Evolutionary conservation across 1,284 basidiomycete genomes (phyloP).

Genomic region (Microbotryomycetes sp.): DNA sequence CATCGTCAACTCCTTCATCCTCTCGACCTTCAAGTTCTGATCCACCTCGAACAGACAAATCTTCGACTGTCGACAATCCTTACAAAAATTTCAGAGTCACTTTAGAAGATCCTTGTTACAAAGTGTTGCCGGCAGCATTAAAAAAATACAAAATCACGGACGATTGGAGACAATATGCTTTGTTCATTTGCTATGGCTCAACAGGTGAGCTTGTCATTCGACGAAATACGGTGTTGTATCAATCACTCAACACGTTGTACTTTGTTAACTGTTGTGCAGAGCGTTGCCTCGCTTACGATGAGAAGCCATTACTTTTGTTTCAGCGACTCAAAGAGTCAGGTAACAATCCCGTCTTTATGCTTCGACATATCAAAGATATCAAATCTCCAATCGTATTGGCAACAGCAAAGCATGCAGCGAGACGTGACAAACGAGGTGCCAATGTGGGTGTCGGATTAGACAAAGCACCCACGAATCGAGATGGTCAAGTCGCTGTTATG

Average conservation of each 20-base stretch:
- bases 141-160: conserved; percentile 99
- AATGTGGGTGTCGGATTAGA: conserved; percentile 28
- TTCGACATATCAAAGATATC: conserved; percentile 96
- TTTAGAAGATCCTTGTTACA: conserved; percentile 95
- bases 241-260: conserved; percentile 6
- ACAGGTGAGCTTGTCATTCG: conserved; percentile 54
- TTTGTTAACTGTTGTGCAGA: conserved; percentile 52
- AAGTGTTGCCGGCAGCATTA: conserved; percentile 91
- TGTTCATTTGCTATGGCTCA: conserved; percentile 96
- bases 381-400: conserved; percentile 92
- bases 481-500: conserved; percentile 1
- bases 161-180: conserved; percentile 96
- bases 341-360: conserved; percentile 97
- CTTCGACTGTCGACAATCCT: conserved; percentile 44
- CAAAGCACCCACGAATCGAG: neutral
- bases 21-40: conserved; percentile 1
- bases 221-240: neutral
- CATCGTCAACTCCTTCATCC: neutral
- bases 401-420: conserved; percentile 82
- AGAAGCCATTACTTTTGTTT: conserved; percentile 93
- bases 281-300: conserved; percentile 92
- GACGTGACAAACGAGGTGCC: conserved; percentile 41
- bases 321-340: conserved; percentile 95
- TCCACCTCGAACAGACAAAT: neutral
- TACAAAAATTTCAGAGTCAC: conserved; percentile 52